A percentile compares a stretch with the other conserved stretches of the same genome.
These are phyloP conservation scores for Solanum ossicruentum DNA, from an alignment of 257 asterid genomes.

Conservation along the genomic window DNA sequence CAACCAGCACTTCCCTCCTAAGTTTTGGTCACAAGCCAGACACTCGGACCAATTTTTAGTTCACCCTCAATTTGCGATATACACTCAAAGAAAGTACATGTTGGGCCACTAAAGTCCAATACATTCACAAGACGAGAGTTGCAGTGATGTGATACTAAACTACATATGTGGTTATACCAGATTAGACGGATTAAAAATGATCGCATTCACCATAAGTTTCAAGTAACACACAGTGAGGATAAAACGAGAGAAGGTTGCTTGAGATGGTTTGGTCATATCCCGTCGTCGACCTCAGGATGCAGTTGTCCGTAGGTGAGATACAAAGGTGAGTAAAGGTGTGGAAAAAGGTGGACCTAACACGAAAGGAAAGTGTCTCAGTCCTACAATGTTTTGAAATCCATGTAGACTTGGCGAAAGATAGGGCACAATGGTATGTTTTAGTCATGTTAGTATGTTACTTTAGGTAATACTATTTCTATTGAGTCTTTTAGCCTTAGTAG, in stretches of 20 bases:
- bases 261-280: not conserved
- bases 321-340: not conserved
- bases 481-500: not conserved
- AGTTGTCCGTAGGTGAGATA: not conserved
- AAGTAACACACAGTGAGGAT: not conserved
- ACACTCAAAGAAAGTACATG: not conserved
- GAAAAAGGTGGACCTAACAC: not conserved
- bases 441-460: not conserved
- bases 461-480: not conserved
- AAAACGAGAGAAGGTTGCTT: not conserved
- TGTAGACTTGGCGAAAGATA: not conserved
- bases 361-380: not conserved
- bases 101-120: not conserved
- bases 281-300: not conserved
- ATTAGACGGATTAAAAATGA: not conserved
- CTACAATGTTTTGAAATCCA: not conserved
- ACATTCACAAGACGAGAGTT: not conserved
- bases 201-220: not conserved
- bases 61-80: not conserved
- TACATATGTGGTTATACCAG: not conserved
- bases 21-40: not conserved
- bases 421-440: not conserved
- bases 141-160: not conserved
- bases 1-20: not conserved
- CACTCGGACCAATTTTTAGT: not conserved